Evolutionary conservation across 805 yeast genomes (phyloP).

Genomic region (Candida dendrica): DNA sequence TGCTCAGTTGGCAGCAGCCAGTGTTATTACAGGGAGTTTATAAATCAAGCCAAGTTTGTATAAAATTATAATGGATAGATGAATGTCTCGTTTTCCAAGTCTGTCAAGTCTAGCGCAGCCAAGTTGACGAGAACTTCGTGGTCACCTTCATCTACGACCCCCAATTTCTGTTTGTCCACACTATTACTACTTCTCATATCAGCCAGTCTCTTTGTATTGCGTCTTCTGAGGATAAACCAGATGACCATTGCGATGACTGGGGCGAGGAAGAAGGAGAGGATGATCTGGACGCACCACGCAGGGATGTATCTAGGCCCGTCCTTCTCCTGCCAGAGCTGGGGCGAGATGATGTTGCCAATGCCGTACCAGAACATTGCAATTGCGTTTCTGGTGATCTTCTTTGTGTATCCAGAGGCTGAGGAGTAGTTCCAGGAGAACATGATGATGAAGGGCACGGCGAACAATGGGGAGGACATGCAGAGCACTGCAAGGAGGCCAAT

Average conservation of each 20-base stretch:
- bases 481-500: constrained; percentile 41
- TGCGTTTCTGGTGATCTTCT: constrained; percentile 39
- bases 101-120: constrained; percentile 38
- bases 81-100: constrained; percentile 36
- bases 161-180: constrained; percentile 13
- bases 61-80: constrained; percentile 29
- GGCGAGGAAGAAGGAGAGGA: constrained; percentile 39
- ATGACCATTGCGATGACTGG: constrained; percentile 37
- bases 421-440: constrained; percentile 29
- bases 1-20: constrained; percentile 14
- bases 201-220: constrained; percentile 35
- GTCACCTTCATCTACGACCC: constrained; percentile 20
- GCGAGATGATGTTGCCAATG: constrained; percentile 45
- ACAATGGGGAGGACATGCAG: constrained; percentile 37
- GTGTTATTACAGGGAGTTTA: constrained; percentile 13
- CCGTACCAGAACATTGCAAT: constrained; percentile 38
- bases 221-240: constrained; percentile 34
- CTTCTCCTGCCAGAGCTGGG: constrained; percentile 45
- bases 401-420: constrained; percentile 42
- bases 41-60: too few species aligned
- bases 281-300: constrained; percentile 52
- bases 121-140: constrained; percentile 21
- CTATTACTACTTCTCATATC: constrained; percentile 3
- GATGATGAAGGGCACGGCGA: constrained; percentile 34
- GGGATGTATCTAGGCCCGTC: constrained; percentile 39